These are phyloP conservation scores for Prunus armeniaca DNA, from an alignment of 306 rosid species.

Conservation along the genomic window DNA sequence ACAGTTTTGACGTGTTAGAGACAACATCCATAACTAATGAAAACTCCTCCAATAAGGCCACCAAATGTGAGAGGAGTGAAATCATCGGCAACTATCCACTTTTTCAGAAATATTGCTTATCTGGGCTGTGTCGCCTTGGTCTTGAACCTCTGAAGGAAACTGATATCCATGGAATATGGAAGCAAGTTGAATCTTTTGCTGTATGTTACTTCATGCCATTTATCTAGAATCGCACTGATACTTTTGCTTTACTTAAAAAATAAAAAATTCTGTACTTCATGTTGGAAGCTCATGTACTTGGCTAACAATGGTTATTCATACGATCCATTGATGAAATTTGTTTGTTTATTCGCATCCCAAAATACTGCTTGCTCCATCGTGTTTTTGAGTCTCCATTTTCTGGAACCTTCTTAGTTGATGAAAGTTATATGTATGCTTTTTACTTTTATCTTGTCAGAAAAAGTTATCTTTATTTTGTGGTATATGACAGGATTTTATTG, in stretches of 20 bases:
- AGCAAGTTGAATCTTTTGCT: constrained; percentile 57
- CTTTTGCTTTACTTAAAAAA: not conserved
- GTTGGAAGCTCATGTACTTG: not conserved
- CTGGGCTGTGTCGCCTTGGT: constrained; percentile 74
- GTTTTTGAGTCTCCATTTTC: not conserved
- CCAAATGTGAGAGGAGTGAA: constrained; percentile 32
- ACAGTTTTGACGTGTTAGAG: constrained; percentile 24
- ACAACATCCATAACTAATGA: constrained; percentile 23
- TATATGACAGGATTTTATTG: not conserved
- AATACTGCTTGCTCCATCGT: not conserved
- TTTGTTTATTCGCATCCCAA: not conserved
- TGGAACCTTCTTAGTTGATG: not conserved
- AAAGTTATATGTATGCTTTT: not conserved
- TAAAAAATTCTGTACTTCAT: not conserved
- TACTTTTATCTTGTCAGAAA: not conserved
- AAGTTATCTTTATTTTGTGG: not conserved
- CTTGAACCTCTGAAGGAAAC: constrained; percentile 42
- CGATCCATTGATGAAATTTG: not conserved
- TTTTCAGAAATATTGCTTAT: constrained; percentile 57
- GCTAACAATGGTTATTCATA: not conserved
- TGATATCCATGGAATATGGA: constrained; percentile 59
- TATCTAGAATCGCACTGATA: not conserved
- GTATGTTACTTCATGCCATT: constrained; percentile 36
- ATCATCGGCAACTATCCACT: constrained; percentile 33
- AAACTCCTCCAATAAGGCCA: constrained; percentile 28